A percentile compares a stretch with the other conserved stretches of the same genome.
phyloP scores from a whole-genome alignment of 257 asterid genomes.

The Salvia splendens region DNA sequence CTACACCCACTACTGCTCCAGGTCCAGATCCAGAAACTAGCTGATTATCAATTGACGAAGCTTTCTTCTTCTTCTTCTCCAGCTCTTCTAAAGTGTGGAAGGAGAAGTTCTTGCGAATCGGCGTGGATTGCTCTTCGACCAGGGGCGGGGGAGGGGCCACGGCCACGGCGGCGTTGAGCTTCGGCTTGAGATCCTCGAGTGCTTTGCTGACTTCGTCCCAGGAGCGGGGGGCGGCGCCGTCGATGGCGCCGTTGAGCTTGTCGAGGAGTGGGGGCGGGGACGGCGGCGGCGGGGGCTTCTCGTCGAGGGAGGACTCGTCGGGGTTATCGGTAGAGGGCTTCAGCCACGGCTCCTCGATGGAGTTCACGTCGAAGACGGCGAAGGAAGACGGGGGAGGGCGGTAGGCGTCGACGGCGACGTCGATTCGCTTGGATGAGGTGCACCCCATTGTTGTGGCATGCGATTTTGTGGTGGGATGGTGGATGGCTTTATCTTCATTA shows the following conservation, averaged over 20 bases:
- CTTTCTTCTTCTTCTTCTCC: constrained; percentile 50
- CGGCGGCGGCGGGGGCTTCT: constrained; percentile 43
- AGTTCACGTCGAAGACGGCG: constrained; percentile 68
- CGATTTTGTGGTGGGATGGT: background rate
- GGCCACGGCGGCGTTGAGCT: constrained; percentile 32
- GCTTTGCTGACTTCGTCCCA: constrained; percentile 96
- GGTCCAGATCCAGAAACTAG: constrained; percentile 12
- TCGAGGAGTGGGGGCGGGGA: constrained; percentile 52
- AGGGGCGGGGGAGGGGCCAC: constrained; percentile 19
- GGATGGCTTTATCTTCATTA: background rate
- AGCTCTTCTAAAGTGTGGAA: constrained; percentile 88
- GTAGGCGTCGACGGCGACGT: constrained; percentile 64
- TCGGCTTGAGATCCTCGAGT: constrained; percentile 69
- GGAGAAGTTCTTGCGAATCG: constrained; percentile 50
- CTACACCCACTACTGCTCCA: background rate
- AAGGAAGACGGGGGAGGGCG: constrained; percentile 84
- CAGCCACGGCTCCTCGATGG: constrained; percentile 88
- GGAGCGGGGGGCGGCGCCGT: constrained; percentile 76
- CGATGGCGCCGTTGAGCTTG: constrained; percentile 71
- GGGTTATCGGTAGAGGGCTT: constrained; percentile 31
- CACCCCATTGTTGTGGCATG: constrained; percentile 69
- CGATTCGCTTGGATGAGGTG: constrained; percentile 66
- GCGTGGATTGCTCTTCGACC: background rate
- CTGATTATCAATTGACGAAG: too few relatives aligned
- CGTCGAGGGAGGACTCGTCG: constrained; percentile 29